A percentile compares a stretch with the other conserved stretches of the same genome.
These are phyloP conservation scores for Trichoderma guizhouense DNA, from an alignment of 2,329 filamentous ascomycete species.

Conservation along the genomic window DNA sequence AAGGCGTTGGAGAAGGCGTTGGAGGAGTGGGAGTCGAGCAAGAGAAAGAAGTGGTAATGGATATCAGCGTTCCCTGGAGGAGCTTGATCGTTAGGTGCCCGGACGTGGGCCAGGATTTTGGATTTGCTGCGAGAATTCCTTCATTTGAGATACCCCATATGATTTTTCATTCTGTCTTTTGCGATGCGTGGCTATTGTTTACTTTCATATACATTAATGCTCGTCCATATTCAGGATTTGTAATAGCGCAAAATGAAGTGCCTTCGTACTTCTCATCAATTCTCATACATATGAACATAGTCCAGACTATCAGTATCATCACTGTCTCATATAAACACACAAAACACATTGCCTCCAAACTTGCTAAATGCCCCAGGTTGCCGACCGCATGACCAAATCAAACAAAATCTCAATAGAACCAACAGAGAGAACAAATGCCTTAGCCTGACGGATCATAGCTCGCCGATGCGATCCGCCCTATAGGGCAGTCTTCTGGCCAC, in stretches of 20 bases:
- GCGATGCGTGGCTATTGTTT: not conserved
- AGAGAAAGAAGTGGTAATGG: slow-evolving; percentile 46
- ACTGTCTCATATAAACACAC: not conserved
- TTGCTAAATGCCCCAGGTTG: not conserved
- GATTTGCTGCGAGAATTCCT: slow-evolving; percentile 4
- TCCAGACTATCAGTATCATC: not conserved
- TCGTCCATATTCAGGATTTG: not conserved
- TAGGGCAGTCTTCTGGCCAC: not conserved
- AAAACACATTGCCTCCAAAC: not conserved
- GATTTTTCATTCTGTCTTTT: not conserved
- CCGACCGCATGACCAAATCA: not conserved
- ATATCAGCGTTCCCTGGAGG: not conserved
- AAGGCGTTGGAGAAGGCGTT: slow-evolving; percentile 51
- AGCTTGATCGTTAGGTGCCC: not conserved
- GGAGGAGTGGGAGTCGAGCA: slow-evolving; percentile 45
- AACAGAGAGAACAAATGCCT: not conserved
- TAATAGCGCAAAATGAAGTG: not conserved
- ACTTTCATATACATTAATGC: not conserved
- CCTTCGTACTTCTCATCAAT: not conserved
- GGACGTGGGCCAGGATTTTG: not conserved
- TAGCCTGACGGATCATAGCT: not conserved
- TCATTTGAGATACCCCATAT: slow-evolving; percentile 29
- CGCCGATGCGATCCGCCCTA: not conserved
- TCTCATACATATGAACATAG: not conserved
- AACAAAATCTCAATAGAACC: not conserved